A percentile compares a stretch with the other conserved stretches of the same genome.
Evolutionary conservation across 768 basidiomycete genomes (phyloP).

Genomic region (Termitomyces sp.): DNA sequence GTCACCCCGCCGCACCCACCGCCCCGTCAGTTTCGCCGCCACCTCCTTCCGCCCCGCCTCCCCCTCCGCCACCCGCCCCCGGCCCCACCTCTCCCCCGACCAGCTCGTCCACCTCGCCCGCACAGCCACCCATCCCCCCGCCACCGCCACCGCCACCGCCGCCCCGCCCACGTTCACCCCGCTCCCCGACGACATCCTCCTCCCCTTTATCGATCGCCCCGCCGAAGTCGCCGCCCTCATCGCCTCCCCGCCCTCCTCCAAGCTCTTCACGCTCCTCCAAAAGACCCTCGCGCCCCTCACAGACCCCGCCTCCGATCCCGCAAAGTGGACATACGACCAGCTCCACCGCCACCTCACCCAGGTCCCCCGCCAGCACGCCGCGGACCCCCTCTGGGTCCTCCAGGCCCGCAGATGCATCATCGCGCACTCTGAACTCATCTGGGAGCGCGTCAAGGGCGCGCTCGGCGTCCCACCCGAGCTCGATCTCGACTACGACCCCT

Average conservation of each 20-base stretch:
- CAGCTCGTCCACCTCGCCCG: slow-evolving; percentile 73
- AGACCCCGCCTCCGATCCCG: slow-evolving; percentile 47
- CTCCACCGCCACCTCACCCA: slow-evolving; percentile 65
- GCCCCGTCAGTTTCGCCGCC: slow-evolving; percentile 49
- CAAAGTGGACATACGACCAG: slow-evolving; percentile 67
- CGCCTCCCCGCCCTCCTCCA: slow-evolving; percentile 56
- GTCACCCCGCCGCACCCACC: slow-evolving; percentile 5
- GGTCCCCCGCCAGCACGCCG: slow-evolving; percentile 53
- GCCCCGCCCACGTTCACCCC: slow-evolving; percentile 53
- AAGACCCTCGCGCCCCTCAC: slow-evolving; percentile 55
- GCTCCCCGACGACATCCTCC: slow-evolving; percentile 69
- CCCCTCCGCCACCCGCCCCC: slow-evolving; percentile 32
- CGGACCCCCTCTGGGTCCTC: slow-evolving; percentile 71
- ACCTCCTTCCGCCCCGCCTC: slow-evolving; percentile 45
- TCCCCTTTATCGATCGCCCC: slow-evolving; percentile 85
- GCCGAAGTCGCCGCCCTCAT: slow-evolving; percentile 70
- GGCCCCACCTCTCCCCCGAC: slow-evolving; percentile 58
- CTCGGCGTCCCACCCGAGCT: slow-evolving; percentile 85
- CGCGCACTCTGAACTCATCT: slow-evolving; percentile 77
- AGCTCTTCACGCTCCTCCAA: slow-evolving; percentile 66
- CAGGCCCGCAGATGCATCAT: slow-evolving; percentile 73
- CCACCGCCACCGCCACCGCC: slow-evolving; percentile 1
- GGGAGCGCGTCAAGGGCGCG: slow-evolving; percentile 87
- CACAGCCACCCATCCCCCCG: slow-evolving; percentile 40
- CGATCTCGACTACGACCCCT: slow-evolving; percentile 48